These are phyloP conservation scores for Amylostereum areolatum DNA, from an alignment of 1,284 basidiomycete genomes.

Conservation along the genomic window DNA sequence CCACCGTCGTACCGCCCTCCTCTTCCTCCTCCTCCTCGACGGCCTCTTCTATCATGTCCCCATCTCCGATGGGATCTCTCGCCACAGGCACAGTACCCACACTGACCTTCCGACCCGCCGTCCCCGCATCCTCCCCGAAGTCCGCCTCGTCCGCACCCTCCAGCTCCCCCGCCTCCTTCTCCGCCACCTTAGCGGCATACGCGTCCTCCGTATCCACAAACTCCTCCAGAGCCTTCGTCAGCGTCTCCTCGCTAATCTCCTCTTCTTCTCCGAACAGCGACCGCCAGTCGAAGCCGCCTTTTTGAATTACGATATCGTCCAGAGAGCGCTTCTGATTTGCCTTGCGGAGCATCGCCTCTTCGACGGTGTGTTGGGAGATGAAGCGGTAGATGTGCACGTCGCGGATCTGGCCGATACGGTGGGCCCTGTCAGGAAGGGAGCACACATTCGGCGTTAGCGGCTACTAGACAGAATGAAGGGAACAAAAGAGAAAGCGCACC, in stretches of 20 bases:
- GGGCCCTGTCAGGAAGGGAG: constrained; percentile 47
- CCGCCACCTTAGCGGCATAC: constrained; percentile 74
- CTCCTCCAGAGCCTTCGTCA: constrained; percentile 70
- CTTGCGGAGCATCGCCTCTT: constrained; percentile 94
- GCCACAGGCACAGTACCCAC: constrained; percentile 29
- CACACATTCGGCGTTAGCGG: constrained; percentile 5
- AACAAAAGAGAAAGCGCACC: constrained; percentile 37
- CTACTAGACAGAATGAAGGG: not conserved
- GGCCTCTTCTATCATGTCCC: constrained; percentile 22
- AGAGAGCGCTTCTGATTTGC: constrained; percentile 94
- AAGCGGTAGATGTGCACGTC: constrained; percentile 98
- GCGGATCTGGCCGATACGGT: constrained; percentile 93
- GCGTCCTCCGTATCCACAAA: constrained; percentile 89
- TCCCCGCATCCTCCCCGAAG: constrained; percentile 47
- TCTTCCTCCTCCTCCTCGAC: constrained; percentile 40
- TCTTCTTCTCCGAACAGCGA: constrained; percentile 65
- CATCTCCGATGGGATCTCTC: constrained; percentile 16
- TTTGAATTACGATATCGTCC: constrained; percentile 90
- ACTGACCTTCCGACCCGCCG: constrained; percentile 13
- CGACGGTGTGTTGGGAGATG: constrained; percentile 88
- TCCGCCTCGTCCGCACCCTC: constrained; percentile 75
- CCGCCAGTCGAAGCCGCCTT: constrained; percentile 94
- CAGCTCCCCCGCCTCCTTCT: constrained; percentile 63
- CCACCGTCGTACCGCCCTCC: constrained; percentile 67
- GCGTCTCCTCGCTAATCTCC: constrained; percentile 30